These are phyloP conservation scores for Pseudomassariella vexata DNA, from an alignment of 2,329 filamentous ascomycete species.

Conservation along the genomic window DNA sequence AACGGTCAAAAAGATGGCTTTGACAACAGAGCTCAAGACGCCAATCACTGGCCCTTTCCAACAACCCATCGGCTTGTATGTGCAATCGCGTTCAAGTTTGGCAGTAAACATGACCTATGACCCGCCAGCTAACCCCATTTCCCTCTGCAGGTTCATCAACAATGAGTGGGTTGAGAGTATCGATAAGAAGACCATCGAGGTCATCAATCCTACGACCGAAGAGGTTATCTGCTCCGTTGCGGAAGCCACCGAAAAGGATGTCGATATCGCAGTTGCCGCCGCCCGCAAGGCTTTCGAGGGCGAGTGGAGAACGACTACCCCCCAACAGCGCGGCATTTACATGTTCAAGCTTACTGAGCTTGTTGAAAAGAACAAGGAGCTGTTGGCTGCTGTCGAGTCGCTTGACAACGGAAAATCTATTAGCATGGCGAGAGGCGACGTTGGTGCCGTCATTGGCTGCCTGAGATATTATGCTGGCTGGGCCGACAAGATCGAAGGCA, in stretches of 20 bases:
- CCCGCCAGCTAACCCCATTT: constrained; percentile 15
- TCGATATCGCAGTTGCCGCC: constrained; percentile 73
- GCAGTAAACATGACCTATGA: too few species aligned
- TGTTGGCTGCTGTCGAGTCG: constrained; percentile 76
- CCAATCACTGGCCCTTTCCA: constrained; percentile 55
- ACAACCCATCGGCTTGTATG: constrained; percentile 59
- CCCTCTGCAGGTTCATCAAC: constrained; percentile 71
- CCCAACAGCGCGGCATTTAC: constrained; percentile 63
- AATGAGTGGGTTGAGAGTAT: constrained; percentile 81
- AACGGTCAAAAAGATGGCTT: too few species aligned
- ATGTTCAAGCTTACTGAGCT: constrained; percentile 76
- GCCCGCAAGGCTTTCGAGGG: constrained; percentile 83
- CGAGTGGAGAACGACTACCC: constrained; percentile 61
- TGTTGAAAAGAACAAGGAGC: constrained; percentile 69
- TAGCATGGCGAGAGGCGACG: constrained; percentile 69
- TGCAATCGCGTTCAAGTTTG: too few species aligned
- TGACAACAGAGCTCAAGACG: constrained; percentile 61
- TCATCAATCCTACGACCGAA: constrained; percentile 83
- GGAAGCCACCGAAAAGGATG: constrained; percentile 85
- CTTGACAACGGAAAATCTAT: constrained; percentile 86
- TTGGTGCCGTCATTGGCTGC: constrained; percentile 60
- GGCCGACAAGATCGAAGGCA: constrained; percentile 88
- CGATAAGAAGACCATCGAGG: constrained; percentile 87
- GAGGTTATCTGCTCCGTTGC: constrained; percentile 76
- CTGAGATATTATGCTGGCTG: constrained; percentile 86